phyloP scores from a whole-genome alignment of 805 yeast genomes.

The Candida succiphila region DNA sequence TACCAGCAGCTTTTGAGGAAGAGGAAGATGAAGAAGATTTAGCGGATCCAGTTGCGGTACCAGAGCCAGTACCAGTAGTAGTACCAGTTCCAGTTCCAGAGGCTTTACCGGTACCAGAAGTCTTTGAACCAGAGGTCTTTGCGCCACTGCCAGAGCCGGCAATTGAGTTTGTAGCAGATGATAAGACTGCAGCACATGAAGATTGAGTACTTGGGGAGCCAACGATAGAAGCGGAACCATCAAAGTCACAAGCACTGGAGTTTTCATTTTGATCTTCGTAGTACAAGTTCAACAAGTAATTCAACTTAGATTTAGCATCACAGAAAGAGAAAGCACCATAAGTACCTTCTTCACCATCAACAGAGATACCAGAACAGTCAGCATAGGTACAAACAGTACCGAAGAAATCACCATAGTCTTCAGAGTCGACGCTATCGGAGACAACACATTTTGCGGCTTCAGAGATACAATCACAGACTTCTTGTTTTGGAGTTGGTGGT shows the following conservation, averaged over 20 bases:
- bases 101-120: constrained; percentile 14
- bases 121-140: constrained; percentile 15
- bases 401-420: constrained; percentile 54
- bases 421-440: constrained; percentile 32
- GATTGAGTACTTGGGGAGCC: constrained; percentile 32
- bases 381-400: constrained; percentile 44
- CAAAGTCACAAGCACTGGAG: constrained; percentile 56
- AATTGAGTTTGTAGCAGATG: constrained; percentile 35
- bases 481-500: constrained; percentile 72
- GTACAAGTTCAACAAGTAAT: constrained; percentile 58
- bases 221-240: constrained; percentile 54
- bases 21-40: constrained; percentile 16
- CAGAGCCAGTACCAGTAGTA: too few species aligned
- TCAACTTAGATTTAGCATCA: constrained; percentile 57
- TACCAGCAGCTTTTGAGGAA: constrained; percentile 21
- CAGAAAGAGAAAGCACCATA: constrained; percentile 76
- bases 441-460: constrained; percentile 51
- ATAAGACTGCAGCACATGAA: constrained; percentile 37
- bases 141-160: constrained; percentile 19
- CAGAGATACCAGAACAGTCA: constrained; percentile 52
- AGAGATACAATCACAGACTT: constrained; percentile 54
- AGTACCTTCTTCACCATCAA: constrained; percentile 51
- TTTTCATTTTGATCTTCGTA: constrained; percentile 34
- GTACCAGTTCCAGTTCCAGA: constrained; percentile 16
- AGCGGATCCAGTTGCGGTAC: constrained; percentile 14